Evolutionary conservation across 148 eudicot genomes (phyloP), one percentile per base, ranked within the genome.

Genomic region (Dysphania ambrosioides): DNA sequence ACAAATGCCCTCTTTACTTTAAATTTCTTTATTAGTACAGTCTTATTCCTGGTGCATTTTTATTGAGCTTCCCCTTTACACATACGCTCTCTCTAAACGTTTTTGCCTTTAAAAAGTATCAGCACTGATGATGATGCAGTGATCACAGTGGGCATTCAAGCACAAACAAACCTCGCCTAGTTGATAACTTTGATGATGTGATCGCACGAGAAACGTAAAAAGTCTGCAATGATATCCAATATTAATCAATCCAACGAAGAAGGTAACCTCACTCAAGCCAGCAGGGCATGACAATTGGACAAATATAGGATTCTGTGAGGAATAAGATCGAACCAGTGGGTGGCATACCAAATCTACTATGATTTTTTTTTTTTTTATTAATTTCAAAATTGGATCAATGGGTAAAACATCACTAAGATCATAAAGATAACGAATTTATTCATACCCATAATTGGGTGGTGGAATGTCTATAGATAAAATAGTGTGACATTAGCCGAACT

Each of bases 1-100:
- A 72, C 80, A n/a, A 81, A 79, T 81, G 82, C 87, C 68, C n/a
- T 83, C 82, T 83, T 83, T 72, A 73, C 81, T 78, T 75, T n/a
- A 34, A 69, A 32, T 63, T 69, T 77, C 44, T 74, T 82, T 82
- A 78, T 78, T 72, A n/a, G n/a, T n/a, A n/a, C n/a, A n/a, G 72
- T 80, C 79, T 58, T 56, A 71, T 71, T 80, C 78, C 61, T 10
- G 72, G 38, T 41, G 29, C n/a, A 41, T 49, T 75, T 70, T 16
- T 10, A 4, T 70, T 75, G 82, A 57, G 78, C 78, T 69, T 79
- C 74, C n/a, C 60, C 71, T 74, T 79, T 72, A 79, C 82, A 74
- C 71, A 73, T 41, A 57, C 23, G 34, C 60, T 26, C 21, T 63
- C 38, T 63, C 30, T 38, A 15, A 47, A 47, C 19, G n/a, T n/a